These are phyloP conservation scores for Pinus taeda DNA, from an alignment of 75 land plant species.

Conservation along the genomic window DNA sequence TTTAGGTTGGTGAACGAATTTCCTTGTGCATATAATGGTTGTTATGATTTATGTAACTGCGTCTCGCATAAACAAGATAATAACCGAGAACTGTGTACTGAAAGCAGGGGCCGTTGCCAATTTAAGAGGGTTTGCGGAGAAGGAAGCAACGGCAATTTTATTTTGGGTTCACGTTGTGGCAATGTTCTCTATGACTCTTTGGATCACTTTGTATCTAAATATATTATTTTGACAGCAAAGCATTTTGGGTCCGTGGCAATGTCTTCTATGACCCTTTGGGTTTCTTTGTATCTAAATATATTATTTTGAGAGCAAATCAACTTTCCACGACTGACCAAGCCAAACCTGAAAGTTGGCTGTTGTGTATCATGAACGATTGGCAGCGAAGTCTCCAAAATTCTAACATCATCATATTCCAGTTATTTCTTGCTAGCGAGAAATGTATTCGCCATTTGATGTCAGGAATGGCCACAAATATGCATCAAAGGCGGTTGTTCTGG, in stretches of 20 bases:
- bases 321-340: too few species aligned
- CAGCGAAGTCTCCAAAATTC: too few species aligned
- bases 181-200: conserved; percentile 84
- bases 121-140: conserved; percentile 72
- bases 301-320: conserved; percentile 34
- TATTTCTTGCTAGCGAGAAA: too few species aligned
- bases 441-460: too few species aligned
- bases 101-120: conserved; percentile 77
- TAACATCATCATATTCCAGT: too few species aligned
- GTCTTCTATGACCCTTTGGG: conserved; percentile 87
- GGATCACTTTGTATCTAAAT: conserved; percentile 71
- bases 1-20: neutral
- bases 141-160: conserved; percentile 81
- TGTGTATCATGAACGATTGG: too few species aligned
- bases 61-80: neutral
- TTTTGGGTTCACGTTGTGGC: conserved; percentile 95
- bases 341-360: too few species aligned
- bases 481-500: too few species aligned
- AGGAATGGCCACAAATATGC: too few species aligned
- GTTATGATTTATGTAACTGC: neutral
- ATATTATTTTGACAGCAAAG: conserved; percentile 49
- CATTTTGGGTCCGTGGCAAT: conserved; percentile 33
- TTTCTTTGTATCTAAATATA: conserved; percentile 57
- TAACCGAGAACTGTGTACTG: neutral
- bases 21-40: neutral